Conservation (phyloP, 2,329 filamentous ascomycete genomes). For the Thielaviopsis punctulata region DNA sequence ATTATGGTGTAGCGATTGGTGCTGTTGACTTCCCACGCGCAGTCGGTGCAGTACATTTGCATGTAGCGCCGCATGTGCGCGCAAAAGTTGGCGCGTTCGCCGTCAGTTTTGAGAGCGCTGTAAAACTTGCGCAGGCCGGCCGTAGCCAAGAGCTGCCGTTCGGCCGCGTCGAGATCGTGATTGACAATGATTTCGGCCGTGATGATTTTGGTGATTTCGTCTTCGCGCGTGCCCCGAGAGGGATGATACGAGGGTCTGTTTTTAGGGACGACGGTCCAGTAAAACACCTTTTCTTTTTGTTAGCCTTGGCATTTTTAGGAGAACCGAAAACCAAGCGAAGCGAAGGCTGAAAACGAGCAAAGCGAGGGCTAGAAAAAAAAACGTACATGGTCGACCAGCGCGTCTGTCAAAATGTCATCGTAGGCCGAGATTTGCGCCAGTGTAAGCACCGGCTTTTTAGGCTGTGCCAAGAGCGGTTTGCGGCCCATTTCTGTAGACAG, state of each 20-base stretch:
- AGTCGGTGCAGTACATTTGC: slow-evolving; percentile 83
- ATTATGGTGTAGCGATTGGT: slow-evolving; percentile 92
- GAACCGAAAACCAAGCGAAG: background rate
- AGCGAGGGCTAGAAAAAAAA: background rate
- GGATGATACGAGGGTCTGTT: slow-evolving; percentile 76
- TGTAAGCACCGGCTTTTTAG: slow-evolving; percentile 57
- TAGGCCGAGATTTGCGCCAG: slow-evolving; percentile 78
- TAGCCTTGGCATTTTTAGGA: background rate
- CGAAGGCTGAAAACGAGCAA: background rate
- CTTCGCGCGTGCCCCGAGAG: slow-evolving; percentile 57
- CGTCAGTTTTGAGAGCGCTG: slow-evolving; percentile 48
- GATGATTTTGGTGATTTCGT: slow-evolving; percentile 42
- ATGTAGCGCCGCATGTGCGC: slow-evolving; percentile 79
- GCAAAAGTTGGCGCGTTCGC: slow-evolving; percentile 74
- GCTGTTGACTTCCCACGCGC: slow-evolving; percentile 76
- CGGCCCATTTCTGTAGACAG: background rate
- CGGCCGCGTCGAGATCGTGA: slow-evolving; percentile 54
- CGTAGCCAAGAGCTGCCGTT: slow-evolving; percentile 53
- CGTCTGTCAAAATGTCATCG: slow-evolving; percentile 91
- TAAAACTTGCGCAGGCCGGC: slow-evolving; percentile 58
- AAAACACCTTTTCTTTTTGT: slow-evolving; percentile 54
- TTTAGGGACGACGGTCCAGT: slow-evolving; percentile 93
- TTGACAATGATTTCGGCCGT: slow-evolving; percentile 53
- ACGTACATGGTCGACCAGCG: slow-evolving; percentile 83
- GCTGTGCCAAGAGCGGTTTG: slow-evolving; percentile 1